Conservation (phyloP, 1,139 yeast genomes). For the Diutina neorugosa region DNA sequence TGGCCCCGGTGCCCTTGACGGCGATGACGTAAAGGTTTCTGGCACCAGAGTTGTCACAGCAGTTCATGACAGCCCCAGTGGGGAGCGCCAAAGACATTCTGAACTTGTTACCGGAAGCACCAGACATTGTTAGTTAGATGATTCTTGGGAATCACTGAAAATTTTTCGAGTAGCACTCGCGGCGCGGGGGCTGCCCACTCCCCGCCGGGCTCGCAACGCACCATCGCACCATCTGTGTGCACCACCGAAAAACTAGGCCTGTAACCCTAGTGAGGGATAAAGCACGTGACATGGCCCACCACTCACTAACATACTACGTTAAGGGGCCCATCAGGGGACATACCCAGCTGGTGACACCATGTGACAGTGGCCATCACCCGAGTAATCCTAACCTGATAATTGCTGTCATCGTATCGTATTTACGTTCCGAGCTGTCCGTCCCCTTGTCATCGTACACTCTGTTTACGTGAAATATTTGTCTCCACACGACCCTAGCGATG, state of each 20-base stretch:
- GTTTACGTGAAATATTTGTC: too few species aligned
- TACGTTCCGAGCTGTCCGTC: too few species aligned
- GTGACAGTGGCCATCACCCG: too few species aligned
- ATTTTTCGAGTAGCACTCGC: constrained; percentile 6
- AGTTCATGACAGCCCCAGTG: constrained; percentile 99
- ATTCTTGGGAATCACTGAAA: constrained; percentile 7
- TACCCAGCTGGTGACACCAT: too few species aligned
- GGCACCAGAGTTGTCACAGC: constrained; percentile 99
- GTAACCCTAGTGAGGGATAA: constrained; percentile 6
- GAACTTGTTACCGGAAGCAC: constrained; percentile 99
- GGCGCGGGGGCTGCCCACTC: background rate
- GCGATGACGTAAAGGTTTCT: constrained; percentile 98
- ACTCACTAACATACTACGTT: too few species aligned
- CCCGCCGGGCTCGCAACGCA: background rate
- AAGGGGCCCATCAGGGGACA: too few species aligned
- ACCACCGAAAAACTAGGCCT: constrained; percentile 7
- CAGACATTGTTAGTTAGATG: constrained; percentile 40
- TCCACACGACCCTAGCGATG: too few species aligned
- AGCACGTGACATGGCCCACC: constrained; percentile 7
- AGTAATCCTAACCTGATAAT: too few species aligned
- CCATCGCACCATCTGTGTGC: constrained; percentile 5
- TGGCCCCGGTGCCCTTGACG: constrained; percentile 99
- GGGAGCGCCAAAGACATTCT: constrained; percentile 99
- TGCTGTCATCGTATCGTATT: too few species aligned
- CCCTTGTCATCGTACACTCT: too few species aligned